Evolutionary conservation across 139 green algal species (phyloP).

Genomic region (Coelastrella sp.): DNA sequence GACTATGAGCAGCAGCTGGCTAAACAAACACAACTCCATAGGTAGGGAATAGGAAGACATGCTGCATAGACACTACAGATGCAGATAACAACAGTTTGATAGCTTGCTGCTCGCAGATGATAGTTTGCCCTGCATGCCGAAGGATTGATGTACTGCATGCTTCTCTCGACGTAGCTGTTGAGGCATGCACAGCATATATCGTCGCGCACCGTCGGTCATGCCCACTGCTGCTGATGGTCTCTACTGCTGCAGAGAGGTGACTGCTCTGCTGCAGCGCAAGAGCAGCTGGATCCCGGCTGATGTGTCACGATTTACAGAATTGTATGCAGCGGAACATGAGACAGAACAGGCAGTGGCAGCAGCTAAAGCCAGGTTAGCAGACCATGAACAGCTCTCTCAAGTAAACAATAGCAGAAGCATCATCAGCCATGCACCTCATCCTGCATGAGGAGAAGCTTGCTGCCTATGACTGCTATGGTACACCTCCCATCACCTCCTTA

Average conservation of each 20-base stretch:
- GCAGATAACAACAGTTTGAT: too few relatives aligned
- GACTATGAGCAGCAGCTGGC: conserved; percentile 32
- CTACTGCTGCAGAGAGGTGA: conserved; percentile 45
- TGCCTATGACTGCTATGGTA: too few relatives aligned
- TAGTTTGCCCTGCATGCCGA: too few relatives aligned
- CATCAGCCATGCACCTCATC: too few relatives aligned
- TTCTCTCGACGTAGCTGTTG: too few relatives aligned
- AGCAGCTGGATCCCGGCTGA: conserved; percentile 55
- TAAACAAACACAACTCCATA: conserved; percentile 31
- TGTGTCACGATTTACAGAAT: conserved; percentile 54
- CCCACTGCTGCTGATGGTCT: background rate
- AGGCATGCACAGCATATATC: background rate
- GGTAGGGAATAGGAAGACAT: background rate
- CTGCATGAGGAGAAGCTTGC: too few relatives aligned
- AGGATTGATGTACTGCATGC: too few relatives aligned
- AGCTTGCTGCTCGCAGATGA: too few relatives aligned
- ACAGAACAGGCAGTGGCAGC: conserved; percentile 35
- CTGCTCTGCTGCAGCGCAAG: conserved; percentile 63
- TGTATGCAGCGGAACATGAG: conserved; percentile 54
- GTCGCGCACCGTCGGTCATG: background rate
- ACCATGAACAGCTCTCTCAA: too few relatives aligned
- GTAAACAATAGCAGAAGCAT: too few relatives aligned
- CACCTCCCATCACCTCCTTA: too few relatives aligned
- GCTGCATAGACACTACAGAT: too few relatives aligned
- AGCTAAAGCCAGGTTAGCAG: conserved; percentile 30